Conservation (phyloP, 1,284 basidiomycete species). For the Singerocomus inundabilis region DNA sequence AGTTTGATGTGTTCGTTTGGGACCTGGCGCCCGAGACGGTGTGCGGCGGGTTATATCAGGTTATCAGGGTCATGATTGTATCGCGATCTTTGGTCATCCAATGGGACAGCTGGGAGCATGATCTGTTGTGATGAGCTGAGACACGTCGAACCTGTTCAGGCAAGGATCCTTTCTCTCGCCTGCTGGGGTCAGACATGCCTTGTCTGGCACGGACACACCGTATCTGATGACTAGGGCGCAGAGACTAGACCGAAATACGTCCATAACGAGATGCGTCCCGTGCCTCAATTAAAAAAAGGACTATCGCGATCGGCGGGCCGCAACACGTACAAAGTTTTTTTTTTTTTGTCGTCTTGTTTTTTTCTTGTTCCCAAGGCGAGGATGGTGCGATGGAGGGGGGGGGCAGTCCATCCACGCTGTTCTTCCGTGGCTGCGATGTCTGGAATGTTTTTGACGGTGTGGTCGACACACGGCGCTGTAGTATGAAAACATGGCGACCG, state of each 20-base stretch:
- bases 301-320: constrained; percentile 32
- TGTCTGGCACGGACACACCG: no score
- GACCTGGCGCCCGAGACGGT: neutral
- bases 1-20: no score
- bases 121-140: constrained; percentile 3
- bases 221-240: no score
- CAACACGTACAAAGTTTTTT: constrained; percentile 29
- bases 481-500: constrained; percentile 12
- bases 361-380: no score
- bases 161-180: neutral
- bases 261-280: constrained; percentile 5
- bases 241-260: constrained; percentile 7
- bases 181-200: constrained; percentile 5
- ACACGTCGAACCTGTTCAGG: constrained; percentile 1
- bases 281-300: constrained; percentile 25
- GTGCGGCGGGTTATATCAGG: constrained; percentile 1
- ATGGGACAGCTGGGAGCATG: no score
- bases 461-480: no score
- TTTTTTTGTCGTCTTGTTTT: no score
- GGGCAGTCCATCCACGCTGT: no score
- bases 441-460: no score
- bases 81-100: constrained; percentile 2
- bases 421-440: no score
- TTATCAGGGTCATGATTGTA: neutral
- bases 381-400: no score